Evolutionary conservation across 192 early-diverging fungal species (phyloP), one percentile per base, ranked within the genome.

Genomic region (Powellomyces hirtus): DNA sequence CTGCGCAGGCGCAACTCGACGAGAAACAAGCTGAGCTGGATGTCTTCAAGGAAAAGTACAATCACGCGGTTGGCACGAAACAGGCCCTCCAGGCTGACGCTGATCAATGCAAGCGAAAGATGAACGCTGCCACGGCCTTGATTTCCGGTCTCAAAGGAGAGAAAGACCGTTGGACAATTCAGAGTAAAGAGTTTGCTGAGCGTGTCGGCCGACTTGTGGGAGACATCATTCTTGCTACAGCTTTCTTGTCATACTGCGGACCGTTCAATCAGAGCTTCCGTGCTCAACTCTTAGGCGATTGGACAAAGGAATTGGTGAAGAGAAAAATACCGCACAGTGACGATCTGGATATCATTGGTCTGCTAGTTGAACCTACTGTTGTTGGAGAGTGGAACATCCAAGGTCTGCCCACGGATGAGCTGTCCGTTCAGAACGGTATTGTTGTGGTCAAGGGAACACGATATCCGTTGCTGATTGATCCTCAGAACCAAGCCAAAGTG

Each of bases 371-470:
- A 26, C 84, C 80, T 33, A 87, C 84, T 5, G 81, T 81, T 13
- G 69, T 87, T 11, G 84, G 86, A 14, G 84, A 87, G 59, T 87
- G 86, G 86, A 87, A 87, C 69, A 87, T 87, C 66, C 84, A 87
- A 71, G 86, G 86, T 27, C 65, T 87, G 27, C 86, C 86, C 27
- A 87, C 86, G 8, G 86, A 87, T 57, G 86, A 87, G 56, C 77
- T 87, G 5, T 87, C 86, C 0, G 85, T 68, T 2, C 84, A 87
- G 62, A 87, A 87, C 59, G 86, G 86, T 79, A 84, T 86, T 55
- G 74, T 87, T 50, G 86, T 87, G 20, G 85, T 79, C 33, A 78
- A 80, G 53, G 84, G 86, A 22, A 82, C 86, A 2, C 67, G 84
- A 51, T 87, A 77, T 69, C 86, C 86, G 11, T 77, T 87, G 18